Percentiles rank a stretch among this genome's conserved stretches.
phyloP scores from a whole-genome alignment of 371 early-diverging fungal genomes.

The Cladochytrium tenue region DNA sequence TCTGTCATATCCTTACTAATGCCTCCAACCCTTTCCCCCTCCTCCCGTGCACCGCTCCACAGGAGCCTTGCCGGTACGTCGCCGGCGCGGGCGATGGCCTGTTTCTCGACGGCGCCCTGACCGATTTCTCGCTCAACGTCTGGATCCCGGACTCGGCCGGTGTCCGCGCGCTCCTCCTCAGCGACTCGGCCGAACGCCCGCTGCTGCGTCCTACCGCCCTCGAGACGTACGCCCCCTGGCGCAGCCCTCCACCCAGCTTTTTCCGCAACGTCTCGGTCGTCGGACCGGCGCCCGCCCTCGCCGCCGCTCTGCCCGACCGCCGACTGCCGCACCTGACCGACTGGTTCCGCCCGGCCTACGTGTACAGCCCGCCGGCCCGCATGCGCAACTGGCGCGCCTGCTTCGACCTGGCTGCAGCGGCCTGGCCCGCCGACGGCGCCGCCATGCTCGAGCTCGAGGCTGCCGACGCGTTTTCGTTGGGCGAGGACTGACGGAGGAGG shows the following conservation, averaged over 20 bases:
- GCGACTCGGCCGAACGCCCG: slow-evolving; percentile 12
- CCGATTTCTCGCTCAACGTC: slow-evolving; percentile 32
- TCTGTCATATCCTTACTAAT: not conserved
- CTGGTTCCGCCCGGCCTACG: slow-evolving; percentile 34
- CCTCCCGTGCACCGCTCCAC: too few species aligned
- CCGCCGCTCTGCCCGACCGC: slow-evolving; percentile 17
- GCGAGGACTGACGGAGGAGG: too few species aligned
- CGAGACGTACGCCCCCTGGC: slow-evolving; percentile 32
- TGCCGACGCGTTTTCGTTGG: not conserved
- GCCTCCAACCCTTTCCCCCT: too few species aligned
- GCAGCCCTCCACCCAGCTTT: slow-evolving; percentile 14
- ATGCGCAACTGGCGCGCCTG: slow-evolving; percentile 22
- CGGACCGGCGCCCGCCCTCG: slow-evolving; percentile 17
- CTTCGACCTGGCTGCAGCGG: slow-evolving; percentile 2
- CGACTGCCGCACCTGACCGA: slow-evolving; percentile 27
- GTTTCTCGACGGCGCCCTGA: slow-evolving; percentile 34
- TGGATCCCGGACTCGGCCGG: slow-evolving; percentile 3
- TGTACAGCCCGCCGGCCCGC: slow-evolving; percentile 20
- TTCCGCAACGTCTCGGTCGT: slow-evolving; percentile 22
- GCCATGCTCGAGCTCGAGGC: not conserved
- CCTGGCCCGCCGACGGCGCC: not conserved
- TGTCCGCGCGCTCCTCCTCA: slow-evolving; percentile 20
- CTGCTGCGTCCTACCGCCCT: slow-evolving; percentile 25
- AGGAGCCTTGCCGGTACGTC: slow-evolving; percentile 36
- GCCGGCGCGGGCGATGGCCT: slow-evolving; percentile 24